Conservation (phyloP, 495 filamentous ascomycete species). For the Xylaria flabelliformis region DNA sequence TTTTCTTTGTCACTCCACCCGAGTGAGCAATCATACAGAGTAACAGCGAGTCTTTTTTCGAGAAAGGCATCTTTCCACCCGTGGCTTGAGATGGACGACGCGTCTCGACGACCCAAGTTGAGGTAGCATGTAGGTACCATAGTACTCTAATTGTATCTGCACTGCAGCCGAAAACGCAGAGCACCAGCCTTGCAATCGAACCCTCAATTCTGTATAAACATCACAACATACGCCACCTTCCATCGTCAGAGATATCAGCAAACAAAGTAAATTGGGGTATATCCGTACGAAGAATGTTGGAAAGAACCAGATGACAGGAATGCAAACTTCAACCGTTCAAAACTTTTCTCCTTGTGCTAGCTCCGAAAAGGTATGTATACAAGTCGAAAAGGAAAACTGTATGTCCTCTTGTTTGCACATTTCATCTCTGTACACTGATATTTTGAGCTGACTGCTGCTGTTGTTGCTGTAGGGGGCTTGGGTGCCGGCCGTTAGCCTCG, state of each 20-base stretch:
- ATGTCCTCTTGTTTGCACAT: neutral
- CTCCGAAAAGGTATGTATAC: neutral
- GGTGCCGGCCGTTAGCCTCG: constrained; percentile 15
- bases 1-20: neutral
- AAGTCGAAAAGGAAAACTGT: neutral
- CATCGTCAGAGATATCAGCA: neutral
- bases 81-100: neutral
- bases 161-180: neutral
- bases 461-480: neutral
- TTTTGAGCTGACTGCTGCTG: neutral
- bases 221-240: neutral
- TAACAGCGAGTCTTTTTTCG: neutral
- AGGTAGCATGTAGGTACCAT: neutral
- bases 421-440: neutral
- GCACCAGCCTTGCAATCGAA: neutral
- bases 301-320: neutral
- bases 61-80: neutral
- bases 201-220: neutral
- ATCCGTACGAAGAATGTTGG: constrained; percentile 3
- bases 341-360: neutral
- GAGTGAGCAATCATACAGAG: neutral
- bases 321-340: neutral
- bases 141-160: neutral
- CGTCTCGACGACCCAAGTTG: neutral
- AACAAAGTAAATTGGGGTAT: constrained; percentile 13